phyloP scores from a whole-genome alignment of 192 early-diverging fungal genomes.

The Coemansia sp. region DNA sequence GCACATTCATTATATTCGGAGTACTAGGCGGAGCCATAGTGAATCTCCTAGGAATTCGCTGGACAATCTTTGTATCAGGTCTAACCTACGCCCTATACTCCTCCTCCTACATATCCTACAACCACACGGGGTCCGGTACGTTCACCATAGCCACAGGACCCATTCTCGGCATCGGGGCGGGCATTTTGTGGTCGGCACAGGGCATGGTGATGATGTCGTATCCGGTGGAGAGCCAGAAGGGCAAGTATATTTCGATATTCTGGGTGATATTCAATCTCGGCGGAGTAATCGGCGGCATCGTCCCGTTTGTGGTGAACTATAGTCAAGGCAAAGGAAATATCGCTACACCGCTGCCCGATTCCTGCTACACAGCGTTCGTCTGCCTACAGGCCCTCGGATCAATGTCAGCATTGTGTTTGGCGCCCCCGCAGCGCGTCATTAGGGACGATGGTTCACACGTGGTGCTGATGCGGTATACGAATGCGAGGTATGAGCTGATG shows the following conservation, averaged over 20 bases:
- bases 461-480: constrained; percentile 60
- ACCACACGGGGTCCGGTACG: constrained; percentile 50
- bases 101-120: constrained; percentile 62
- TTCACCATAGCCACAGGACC: constrained; percentile 72
- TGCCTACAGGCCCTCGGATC: constrained; percentile 65
- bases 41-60: constrained; percentile 68
- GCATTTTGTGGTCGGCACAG: constrained; percentile 68
- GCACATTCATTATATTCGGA: constrained; percentile 68
- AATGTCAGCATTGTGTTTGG: constrained; percentile 57
- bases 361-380: constrained; percentile 69
- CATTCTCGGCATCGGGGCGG: constrained; percentile 73
- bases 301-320: constrained; percentile 60
- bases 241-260: constrained; percentile 73
- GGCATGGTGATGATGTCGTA: constrained; percentile 79
- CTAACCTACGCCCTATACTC: constrained; percentile 66
- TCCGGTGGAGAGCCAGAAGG: constrained; percentile 68
- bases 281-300: constrained; percentile 67
- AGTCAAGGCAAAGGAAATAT: constrained; percentile 54
- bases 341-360: constrained; percentile 65
- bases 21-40: constrained; percentile 67
- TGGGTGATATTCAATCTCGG: constrained; percentile 81
- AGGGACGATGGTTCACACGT: constrained; percentile 66
- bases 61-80: constrained; percentile 60
- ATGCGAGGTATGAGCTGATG: constrained; percentile 56
- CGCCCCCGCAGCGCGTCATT: constrained; percentile 57